phyloP scores from a whole-genome alignment of 108 stramenopile species.

The Skeletonema costatum region DNA sequence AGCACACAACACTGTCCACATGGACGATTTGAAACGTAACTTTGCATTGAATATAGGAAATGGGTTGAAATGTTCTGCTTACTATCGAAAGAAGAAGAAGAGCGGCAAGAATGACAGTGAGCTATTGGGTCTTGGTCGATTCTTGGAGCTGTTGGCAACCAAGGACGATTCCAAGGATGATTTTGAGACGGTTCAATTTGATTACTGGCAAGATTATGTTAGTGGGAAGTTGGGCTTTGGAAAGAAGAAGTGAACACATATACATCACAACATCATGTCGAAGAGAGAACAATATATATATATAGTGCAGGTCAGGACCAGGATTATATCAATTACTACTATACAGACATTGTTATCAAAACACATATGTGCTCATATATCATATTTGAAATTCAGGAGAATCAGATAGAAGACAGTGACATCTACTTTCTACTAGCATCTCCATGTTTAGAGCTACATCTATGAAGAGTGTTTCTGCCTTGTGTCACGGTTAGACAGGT shows the following conservation, averaged over 20 bases:
- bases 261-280: too few relatives aligned
- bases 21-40: slow-evolving; percentile 93
- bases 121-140: slow-evolving; percentile 57
- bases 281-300: too few relatives aligned
- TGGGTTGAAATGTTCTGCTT: slow-evolving; percentile 81
- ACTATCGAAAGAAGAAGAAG: slow-evolving; percentile 68
- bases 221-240: slow-evolving; percentile 39
- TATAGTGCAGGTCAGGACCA: too few relatives aligned
- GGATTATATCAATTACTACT: too few relatives aligned
- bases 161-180: slow-evolving; percentile 28
- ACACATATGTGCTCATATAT: too few relatives aligned
- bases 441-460: too few relatives aligned
- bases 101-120: slow-evolving; percentile 50
- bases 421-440: too few relatives aligned
- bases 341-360: too few relatives aligned
- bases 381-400: too few relatives aligned
- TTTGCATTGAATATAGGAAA: slow-evolving; percentile 90
- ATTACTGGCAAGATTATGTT: slow-evolving; percentile 72
- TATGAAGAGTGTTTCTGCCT: too few relatives aligned
- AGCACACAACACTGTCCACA: slow-evolving; percentile 87
- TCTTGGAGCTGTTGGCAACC: slow-evolving; percentile 65
- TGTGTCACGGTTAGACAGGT: too few relatives aligned
- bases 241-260: slow-evolving; percentile 16
- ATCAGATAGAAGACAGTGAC: too few relatives aligned
- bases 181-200: slow-evolving; percentile 72